Percentiles rank a stretch among this genome's conserved stretches.
These are phyloP conservation scores for Cyathus striatus DNA, from an alignment of 768 basidiomycete species.

Conservation along the genomic window DNA sequence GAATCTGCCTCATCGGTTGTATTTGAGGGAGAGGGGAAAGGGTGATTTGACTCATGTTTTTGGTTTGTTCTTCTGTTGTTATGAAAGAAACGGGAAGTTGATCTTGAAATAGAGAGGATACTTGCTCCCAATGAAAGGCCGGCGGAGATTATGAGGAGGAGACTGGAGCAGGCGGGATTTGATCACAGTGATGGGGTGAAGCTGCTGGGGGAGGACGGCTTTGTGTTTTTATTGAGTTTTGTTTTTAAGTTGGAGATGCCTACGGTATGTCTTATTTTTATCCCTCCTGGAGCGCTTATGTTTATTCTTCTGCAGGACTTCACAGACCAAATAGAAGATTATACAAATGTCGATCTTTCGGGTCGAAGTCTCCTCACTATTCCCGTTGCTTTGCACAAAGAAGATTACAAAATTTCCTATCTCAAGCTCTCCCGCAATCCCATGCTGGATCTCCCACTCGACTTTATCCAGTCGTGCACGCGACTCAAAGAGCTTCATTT, in stretches of 20 bases:
- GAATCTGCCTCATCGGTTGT: slow-evolving; percentile 60
- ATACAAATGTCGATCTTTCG: slow-evolving; percentile 61
- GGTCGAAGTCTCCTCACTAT: slow-evolving; percentile 80
- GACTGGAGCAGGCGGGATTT: slow-evolving; percentile 88
- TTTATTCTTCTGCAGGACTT: not conserved
- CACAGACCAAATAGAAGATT: not conserved
- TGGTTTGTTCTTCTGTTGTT: not conserved
- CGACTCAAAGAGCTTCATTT: slow-evolving; percentile 81
- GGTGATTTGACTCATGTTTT: slow-evolving; percentile 36
- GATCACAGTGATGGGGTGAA: slow-evolving; percentile 75
- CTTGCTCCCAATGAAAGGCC: slow-evolving; percentile 80
- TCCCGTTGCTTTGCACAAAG: slow-evolving; percentile 79
- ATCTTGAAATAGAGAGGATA: slow-evolving; percentile 60
- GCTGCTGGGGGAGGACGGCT: slow-evolving; percentile 68
- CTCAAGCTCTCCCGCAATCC: slow-evolving; percentile 92
- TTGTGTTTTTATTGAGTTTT: slow-evolving; percentile 85
- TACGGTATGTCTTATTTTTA: slow-evolving; percentile 36
- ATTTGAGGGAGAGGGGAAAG: slow-evolving; percentile 71
- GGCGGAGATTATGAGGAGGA: slow-evolving; percentile 74
- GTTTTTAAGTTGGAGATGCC: slow-evolving; percentile 76
- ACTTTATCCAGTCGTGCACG: slow-evolving; percentile 89
- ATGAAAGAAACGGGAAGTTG: not conserved
- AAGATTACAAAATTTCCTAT: slow-evolving; percentile 77
- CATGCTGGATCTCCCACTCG: slow-evolving; percentile 92
- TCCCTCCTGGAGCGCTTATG: not conserved